phyloP scores from a whole-genome alignment of 108 stramenopile species.

The Cyclotella atomus region DNA sequence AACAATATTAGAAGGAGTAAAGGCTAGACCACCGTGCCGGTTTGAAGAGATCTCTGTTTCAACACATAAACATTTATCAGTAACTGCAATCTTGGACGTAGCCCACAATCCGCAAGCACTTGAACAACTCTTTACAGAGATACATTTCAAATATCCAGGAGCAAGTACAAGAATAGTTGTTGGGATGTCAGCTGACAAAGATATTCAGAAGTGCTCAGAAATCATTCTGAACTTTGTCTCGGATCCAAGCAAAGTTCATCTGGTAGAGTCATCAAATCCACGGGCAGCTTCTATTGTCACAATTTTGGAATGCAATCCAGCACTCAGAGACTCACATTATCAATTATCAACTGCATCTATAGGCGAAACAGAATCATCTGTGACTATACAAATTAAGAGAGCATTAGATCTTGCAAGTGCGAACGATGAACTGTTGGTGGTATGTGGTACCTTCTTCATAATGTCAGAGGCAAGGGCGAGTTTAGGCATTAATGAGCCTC shows the following conservation, averaged over 20 bases:
- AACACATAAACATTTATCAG: too few species aligned
- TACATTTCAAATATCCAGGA: conserved; percentile 16
- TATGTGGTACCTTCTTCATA: too few species aligned
- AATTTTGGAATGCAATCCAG: conserved; percentile 65
- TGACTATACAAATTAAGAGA: too few species aligned
- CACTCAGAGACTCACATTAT: conserved; percentile 39
- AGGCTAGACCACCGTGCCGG: conserved; percentile 90
- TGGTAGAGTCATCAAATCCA: conserved; percentile 87
- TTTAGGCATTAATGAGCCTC: too few species aligned
- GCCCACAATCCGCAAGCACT: conserved; percentile 98
- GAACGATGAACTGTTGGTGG: too few species aligned
- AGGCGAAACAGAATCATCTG: too few species aligned
- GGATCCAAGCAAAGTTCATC: conserved; percentile 57
- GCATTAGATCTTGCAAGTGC: too few species aligned
- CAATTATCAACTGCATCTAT: too few species aligned
- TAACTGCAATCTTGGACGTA: conserved; percentile 89
- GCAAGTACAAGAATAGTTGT: conserved; percentile 78
- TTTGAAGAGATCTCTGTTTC: conserved; percentile 77
- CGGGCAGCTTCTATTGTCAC: conserved; percentile 72
- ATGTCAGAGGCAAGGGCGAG: too few species aligned
- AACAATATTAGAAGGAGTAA: conserved; percentile 56
- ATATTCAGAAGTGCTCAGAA: conserved; percentile 76
- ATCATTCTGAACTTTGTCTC: conserved; percentile 45
- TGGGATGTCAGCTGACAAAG: conserved; percentile 94
- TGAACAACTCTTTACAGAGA: conserved; percentile 75